Evolutionary conservation across 345 rosid species (phyloP).

Genomic region (Eucalyptus pauciflora): DNA sequence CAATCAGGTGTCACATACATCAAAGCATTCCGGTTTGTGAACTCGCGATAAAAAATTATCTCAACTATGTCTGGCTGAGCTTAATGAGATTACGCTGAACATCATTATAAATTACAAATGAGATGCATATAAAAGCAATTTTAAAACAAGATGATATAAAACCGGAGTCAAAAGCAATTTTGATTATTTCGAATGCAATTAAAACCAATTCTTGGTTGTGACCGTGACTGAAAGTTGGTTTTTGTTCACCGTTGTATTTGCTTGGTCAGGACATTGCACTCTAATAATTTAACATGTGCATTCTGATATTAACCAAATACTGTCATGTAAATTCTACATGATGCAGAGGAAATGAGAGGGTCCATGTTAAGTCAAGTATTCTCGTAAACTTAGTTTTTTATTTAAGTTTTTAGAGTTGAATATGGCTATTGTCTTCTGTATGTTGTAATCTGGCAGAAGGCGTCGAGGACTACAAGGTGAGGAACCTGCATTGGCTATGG

Average conservation of each 20-base stretch:
- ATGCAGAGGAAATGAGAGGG: neutral
- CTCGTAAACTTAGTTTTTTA: neutral
- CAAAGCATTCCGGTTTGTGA: neutral
- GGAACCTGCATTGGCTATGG: constrained; percentile 33
- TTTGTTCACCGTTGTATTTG: neutral
- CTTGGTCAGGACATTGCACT: neutral
- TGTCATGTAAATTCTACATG: neutral
- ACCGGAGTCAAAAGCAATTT: neutral
- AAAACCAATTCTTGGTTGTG: neutral
- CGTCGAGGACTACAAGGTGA: constrained; percentile 35
- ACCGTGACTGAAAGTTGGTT: neutral
- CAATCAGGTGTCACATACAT: neutral
- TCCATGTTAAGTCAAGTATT: neutral
- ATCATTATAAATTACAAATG: neutral
- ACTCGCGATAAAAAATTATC: neutral
- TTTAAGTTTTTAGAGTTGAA: neutral
- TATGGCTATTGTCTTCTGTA: neutral
- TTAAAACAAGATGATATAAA: neutral
- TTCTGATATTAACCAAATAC: neutral
- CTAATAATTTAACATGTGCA: neutral
- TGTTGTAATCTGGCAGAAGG: constrained; percentile 18
- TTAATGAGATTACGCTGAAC: neutral
- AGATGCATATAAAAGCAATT: neutral
- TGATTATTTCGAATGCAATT: neutral
- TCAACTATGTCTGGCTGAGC: neutral